phyloP scores from a whole-genome alignment of 148 eudicot genomes.

The Amaranthus cruentus region DNA sequence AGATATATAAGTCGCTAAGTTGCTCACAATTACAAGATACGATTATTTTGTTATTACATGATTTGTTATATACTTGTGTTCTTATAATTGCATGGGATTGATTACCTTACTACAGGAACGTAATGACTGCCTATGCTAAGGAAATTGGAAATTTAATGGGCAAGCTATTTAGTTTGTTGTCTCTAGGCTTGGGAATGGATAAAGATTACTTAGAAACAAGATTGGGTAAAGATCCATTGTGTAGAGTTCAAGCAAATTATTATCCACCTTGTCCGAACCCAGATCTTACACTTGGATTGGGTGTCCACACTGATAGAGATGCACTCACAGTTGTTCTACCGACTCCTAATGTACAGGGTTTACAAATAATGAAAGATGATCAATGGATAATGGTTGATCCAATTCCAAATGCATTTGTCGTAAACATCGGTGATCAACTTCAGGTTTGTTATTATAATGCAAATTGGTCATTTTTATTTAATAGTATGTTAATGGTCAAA shows the following conservation, averaged over 20 bases:
- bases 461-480: no score
- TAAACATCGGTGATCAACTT: constrained; percentile 45
- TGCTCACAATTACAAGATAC: no score
- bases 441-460: constrained; percentile 1
- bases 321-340: constrained; percentile 41
- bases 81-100: neutral
- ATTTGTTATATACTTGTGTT: no score
- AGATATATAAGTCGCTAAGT: no score
- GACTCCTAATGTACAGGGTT: constrained; percentile 33
- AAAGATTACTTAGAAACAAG: constrained; percentile 8
- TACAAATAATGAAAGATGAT: constrained; percentile 33
- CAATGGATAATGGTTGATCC: constrained; percentile 43
- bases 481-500: no score
- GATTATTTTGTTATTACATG: neutral
- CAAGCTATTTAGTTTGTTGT: constrained; percentile 25
- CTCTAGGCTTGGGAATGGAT: constrained; percentile 30
- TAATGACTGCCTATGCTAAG: constrained; percentile 23
- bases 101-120: neutral
- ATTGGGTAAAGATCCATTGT: constrained; percentile 22
- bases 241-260: constrained; percentile 34
- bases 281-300: constrained; percentile 42
- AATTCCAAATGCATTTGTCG: constrained; percentile 34
- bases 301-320: constrained; percentile 45
- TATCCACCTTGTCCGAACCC: constrained; percentile 54
- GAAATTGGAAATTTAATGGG: constrained; percentile 22